Conservation (phyloP, 495 filamentous ascomycete genomes). For the Penicillium argentinense region DNA sequence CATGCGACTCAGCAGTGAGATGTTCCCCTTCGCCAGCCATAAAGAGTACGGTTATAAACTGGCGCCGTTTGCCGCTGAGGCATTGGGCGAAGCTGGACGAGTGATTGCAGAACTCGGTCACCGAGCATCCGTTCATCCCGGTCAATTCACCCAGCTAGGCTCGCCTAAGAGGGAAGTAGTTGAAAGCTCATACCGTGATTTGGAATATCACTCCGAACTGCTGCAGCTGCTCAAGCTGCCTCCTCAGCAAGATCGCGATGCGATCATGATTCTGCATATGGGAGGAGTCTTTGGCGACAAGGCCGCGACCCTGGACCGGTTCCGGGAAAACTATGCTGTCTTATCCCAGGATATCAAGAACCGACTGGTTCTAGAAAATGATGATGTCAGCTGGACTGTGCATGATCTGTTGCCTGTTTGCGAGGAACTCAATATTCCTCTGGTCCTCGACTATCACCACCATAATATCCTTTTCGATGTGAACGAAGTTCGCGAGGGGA, state of each 20-base stretch:
- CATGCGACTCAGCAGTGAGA: slow-evolving; percentile 87
- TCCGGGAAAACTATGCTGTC: slow-evolving; percentile 71
- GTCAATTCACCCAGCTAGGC: slow-evolving; percentile 89
- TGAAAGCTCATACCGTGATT: slow-evolving; percentile 71
- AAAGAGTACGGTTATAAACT: slow-evolving; percentile 84
- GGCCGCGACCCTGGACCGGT: slow-evolving; percentile 74
- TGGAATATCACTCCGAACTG: slow-evolving; percentile 89
- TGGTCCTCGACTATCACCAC: slow-evolving; percentile 93
- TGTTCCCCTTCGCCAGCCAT: slow-evolving; percentile 96
- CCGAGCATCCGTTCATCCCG: slow-evolving; percentile 86
- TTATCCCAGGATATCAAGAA: slow-evolving; percentile 70
- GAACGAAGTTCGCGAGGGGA: slow-evolving; percentile 75
- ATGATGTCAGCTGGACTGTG: slow-evolving; percentile 87
- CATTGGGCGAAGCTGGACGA: slow-evolving; percentile 72
- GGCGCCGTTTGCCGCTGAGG: slow-evolving; percentile 79
- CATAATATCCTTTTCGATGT: slow-evolving; percentile 90
- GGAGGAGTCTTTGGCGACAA: slow-evolving; percentile 92
- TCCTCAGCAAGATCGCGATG: slow-evolving; percentile 78
- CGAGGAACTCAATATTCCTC: slow-evolving; percentile 87
- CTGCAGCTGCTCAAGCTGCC: slow-evolving; percentile 75
- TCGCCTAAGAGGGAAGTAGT: slow-evolving; percentile 76
- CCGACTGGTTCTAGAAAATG: slow-evolving; percentile 88
- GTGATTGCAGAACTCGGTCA: slow-evolving; percentile 81
- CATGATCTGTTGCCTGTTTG: slow-evolving; percentile 91
- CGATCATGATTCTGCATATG: slow-evolving; percentile 94